Evolutionary conservation across 2,329 filamentous ascomycete species (phyloP), one percentile per base, ranked within the genome.

Genomic region (Hypoxylon rubiginosum): DNA sequence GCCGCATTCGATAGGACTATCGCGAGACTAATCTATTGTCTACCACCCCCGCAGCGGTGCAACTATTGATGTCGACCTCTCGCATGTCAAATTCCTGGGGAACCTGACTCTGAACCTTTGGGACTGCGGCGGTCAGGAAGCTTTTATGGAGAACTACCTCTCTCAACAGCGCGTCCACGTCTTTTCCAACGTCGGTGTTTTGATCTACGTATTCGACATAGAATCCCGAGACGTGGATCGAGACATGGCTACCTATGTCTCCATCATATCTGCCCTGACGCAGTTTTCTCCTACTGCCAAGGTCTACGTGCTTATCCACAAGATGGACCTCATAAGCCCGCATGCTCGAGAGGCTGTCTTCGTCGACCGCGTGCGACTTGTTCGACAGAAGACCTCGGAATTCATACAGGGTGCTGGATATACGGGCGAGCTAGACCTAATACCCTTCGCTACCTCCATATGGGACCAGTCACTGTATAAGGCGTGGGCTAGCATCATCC

Each of bases 191-290:
- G 96, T 97, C 67, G 95, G 94, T 54, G 96, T 98, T 55, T 88
- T 99, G 63, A 98, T 99, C 80, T 99, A 99, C 83, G 96, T 99
- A 79, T 99, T 99, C 82, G 96, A 99, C 79, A 97, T 98, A 72
- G 96, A 98, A 79, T 97, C 93, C 17, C 91, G 94, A 77, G 96
- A 98, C 79, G 93, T 97, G 74, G 92, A 96, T 68, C 91, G 93
- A 73, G 96, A 99, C 78, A 88, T 98, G 56, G 90, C 95, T 62
- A 97, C 94, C 63, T 99, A 98, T 83, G 90, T 91, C 56, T 91
- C 92, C 71, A 96, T 98, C 78, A 93, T 98, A 72, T 89, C 91
- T 53, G 96, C 96, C 0, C 86, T 99, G 41, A 87, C 91, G 59
- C 94, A 98, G 81, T 97, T 90, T 84, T 97, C 92, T 51, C 84